Evolutionary conservation across 345 rosid genomes (phyloP).

Genomic region (Populus euphratica): DNA sequence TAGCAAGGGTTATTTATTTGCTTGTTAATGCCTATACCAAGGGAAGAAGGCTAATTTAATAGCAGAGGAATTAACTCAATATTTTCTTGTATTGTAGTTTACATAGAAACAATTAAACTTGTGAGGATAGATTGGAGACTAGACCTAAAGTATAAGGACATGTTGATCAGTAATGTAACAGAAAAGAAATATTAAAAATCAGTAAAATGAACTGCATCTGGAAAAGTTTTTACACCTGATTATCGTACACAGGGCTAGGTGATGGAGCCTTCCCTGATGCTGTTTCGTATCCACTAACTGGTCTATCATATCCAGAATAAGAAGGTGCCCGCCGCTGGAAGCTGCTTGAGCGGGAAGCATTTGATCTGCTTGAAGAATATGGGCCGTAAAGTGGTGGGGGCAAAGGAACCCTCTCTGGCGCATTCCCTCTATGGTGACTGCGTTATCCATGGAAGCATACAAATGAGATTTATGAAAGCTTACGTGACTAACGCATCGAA

Average conservation of each 20-base stretch:
- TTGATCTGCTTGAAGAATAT: conserved; percentile 30
- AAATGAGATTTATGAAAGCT: conserved; percentile 5
- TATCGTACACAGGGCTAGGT: conserved; percentile 39
- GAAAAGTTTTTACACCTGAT: conserved; percentile 37
- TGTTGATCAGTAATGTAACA: background rate
- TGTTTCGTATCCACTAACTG: conserved; percentile 13
- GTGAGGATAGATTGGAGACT: no score
- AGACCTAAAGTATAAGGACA: no score
- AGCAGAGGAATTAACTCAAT: no score
- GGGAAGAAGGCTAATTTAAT: background rate
- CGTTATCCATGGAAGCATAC: conserved; percentile 11
- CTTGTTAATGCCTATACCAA: background rate
- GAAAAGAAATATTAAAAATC: background rate
- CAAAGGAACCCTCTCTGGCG: conserved; percentile 60
- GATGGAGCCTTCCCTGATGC: conserved; percentile 30
- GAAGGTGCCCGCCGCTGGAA: conserved; percentile 30
- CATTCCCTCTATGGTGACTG: conserved; percentile 50
- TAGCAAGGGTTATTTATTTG: background rate
- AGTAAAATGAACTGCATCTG: background rate
- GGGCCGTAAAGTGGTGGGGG: conserved; percentile 66
- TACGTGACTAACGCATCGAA: background rate
- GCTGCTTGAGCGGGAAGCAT: conserved; percentile 38
- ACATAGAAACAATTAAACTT: no score
- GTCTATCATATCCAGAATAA: conserved; percentile 17
- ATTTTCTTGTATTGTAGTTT: no score